A percentile compares a stretch with the other conserved stretches of the same genome.
Evolutionary conservation across 139 green algal species (phyloP).

Genomic region (Chlamydomonas applanata): DNA sequence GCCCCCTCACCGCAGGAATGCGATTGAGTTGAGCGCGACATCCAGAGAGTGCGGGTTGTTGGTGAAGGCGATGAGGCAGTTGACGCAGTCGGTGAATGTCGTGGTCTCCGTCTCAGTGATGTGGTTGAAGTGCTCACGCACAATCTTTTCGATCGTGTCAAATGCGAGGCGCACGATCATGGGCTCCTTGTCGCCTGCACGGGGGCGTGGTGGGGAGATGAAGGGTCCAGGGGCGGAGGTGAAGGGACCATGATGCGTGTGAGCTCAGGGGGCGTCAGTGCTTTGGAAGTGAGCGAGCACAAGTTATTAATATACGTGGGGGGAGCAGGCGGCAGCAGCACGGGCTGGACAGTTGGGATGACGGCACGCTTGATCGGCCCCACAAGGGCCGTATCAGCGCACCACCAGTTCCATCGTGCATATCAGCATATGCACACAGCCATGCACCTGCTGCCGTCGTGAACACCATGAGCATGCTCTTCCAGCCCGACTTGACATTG

Average conservation of each 20-base stretch:
- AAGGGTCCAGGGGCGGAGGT: too few species aligned
- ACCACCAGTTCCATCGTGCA: background rate
- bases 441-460: slow-evolving; percentile 81
- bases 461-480: slow-evolving; percentile 99
- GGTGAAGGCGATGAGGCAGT: slow-evolving; percentile 99
- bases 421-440: background rate
- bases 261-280: too few species aligned
- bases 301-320: too few species aligned
- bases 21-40: slow-evolving; percentile 94
- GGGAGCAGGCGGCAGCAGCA: too few species aligned
- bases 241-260: too few species aligned
- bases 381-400: background rate
- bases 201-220: background rate
- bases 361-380: background rate
- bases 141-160: slow-evolving; percentile 97
- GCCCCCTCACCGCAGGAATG: slow-evolving; percentile 80
- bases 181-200: slow-evolving; percentile 57
- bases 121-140: slow-evolving; percentile 94
- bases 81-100: slow-evolving; percentile 99
- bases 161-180: slow-evolving; percentile 88
- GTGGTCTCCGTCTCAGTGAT: slow-evolving; percentile 98
- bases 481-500: slow-evolving; percentile 98
- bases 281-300: too few species aligned
- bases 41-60: slow-evolving; percentile 94
- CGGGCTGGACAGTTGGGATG: too few species aligned